These are phyloP conservation scores for Hymenotorrendiella dingleyae DNA, from an alignment of 2,329 filamentous ascomycete species.

Conservation along the genomic window DNA sequence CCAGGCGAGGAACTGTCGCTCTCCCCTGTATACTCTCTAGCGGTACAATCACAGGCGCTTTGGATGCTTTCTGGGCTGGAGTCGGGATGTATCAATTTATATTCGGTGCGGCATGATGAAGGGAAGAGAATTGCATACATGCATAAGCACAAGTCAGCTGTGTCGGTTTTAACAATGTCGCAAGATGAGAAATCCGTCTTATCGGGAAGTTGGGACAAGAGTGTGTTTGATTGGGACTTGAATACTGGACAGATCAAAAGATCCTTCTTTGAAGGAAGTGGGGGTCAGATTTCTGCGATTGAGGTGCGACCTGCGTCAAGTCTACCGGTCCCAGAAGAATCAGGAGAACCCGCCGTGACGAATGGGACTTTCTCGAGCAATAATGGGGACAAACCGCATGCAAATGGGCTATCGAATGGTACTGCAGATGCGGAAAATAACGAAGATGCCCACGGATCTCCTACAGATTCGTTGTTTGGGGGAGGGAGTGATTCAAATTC, in stretches of 20 bases:
- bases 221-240: conserved; percentile 88
- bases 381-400: conserved; percentile 52
- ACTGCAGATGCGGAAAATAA: conserved; percentile 35
- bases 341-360: conserved; percentile 48
- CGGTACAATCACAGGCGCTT: conserved; percentile 80
- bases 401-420: conserved; percentile 35
- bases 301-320: conserved; percentile 76
- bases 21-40: conserved; percentile 92
- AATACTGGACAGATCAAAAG: conserved; percentile 75
- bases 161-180: conserved; percentile 77
- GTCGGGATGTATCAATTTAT: conserved; percentile 86
- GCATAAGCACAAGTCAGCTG: conserved; percentile 80
- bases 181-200: conserved; percentile 82
- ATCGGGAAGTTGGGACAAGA: conserved; percentile 96
- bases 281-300: conserved; percentile 80
- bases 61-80: conserved; percentile 91
- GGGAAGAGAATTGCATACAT: conserved; percentile 81
- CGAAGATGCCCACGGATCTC: conserved; percentile 55
- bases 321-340: conserved; percentile 68
- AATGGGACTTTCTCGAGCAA: conserved; percentile 74
- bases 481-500: conserved; percentile 70
- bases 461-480: conserved; percentile 69
- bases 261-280: conserved; percentile 70
- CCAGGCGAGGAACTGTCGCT: conserved; percentile 52
- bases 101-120: conserved; percentile 90